Percentiles rank a stretch among this genome's conserved stretches.
Conservation (phyloP, 2,329 filamentous ascomycete genomes). For the Colletotrichum paranaense region DNA sequence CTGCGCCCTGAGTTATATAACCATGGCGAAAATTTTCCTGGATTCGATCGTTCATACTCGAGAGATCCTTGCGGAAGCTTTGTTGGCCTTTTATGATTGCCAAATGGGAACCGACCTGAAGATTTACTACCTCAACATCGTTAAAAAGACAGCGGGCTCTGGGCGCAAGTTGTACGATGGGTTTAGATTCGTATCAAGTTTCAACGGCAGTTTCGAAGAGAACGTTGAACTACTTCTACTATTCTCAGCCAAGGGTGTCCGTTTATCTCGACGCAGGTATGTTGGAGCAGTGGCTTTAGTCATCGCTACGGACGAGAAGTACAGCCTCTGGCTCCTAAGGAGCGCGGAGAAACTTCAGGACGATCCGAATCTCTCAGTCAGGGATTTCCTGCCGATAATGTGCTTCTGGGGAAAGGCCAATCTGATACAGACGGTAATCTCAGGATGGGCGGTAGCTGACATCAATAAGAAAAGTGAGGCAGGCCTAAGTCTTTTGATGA, state of each 20-base stretch:
- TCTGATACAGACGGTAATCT: neutral
- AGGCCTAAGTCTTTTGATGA: neutral
- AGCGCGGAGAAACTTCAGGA: neutral
- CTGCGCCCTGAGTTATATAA: neutral
- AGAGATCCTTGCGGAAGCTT: neutral
- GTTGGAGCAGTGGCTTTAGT: neutral
- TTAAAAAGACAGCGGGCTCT: neutral
- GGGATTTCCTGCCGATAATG: neutral
- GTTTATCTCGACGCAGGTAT: neutral
- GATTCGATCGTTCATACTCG: neutral
- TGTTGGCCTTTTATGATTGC: neutral
- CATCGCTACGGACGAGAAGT: slow-evolving; percentile 12
- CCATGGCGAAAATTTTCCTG: neutral
- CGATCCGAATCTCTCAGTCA: neutral
- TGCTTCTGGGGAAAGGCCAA: slow-evolving; percentile 10
- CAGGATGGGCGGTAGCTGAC: neutral
- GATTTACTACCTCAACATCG: neutral
- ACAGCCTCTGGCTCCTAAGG: neutral
- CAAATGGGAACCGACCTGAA: neutral
- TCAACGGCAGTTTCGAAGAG: neutral
- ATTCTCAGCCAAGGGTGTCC: neutral
- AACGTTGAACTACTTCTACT: neutral
- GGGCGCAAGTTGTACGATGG: neutral
- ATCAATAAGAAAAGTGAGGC: neutral
- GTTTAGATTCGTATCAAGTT: neutral